A percentile compares a stretch with the other conserved stretches of the same genome.
Evolutionary conservation across 2,329 filamentous ascomycete species (phyloP).

Genomic region (Colletotrichum sp.): DNA sequence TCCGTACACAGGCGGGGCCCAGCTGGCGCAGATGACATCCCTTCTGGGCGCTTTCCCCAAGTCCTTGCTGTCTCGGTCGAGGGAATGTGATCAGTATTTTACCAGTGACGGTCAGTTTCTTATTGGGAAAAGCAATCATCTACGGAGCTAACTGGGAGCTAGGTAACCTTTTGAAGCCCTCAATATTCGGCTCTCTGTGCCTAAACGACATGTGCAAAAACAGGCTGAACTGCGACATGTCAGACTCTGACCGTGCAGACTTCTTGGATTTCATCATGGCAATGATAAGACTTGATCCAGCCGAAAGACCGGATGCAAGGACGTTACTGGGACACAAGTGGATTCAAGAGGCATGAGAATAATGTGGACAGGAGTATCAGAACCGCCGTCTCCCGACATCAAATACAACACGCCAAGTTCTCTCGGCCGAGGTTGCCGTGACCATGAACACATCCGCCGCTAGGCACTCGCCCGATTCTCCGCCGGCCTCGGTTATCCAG

Average conservation of each 20-base stretch:
- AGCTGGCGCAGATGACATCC: background rate
- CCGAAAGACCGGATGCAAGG: background rate
- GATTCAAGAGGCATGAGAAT: background rate
- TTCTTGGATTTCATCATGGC: background rate
- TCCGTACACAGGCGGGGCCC: background rate
- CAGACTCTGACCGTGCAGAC: background rate
- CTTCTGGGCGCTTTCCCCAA: background rate
- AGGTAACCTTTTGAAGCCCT: background rate
- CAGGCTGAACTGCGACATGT: background rate
- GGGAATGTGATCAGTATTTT: background rate
- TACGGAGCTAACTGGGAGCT: background rate
- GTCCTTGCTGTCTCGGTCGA: background rate
- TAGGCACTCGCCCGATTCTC: background rate
- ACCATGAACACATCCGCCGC: background rate
- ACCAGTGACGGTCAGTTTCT: background rate
- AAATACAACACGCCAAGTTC: background rate
- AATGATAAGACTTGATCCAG: background rate
- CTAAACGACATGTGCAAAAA: background rate
- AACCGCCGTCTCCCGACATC: accelerated
- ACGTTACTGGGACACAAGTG: background rate
- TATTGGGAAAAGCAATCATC: accelerated
- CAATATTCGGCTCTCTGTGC: background rate
- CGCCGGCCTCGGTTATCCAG: background rate
- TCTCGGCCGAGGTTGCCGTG: background rate
- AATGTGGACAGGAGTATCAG: background rate